Conservation (phyloP, 306 rosid genomes). For the Sesbania bispinosa region DNA sequence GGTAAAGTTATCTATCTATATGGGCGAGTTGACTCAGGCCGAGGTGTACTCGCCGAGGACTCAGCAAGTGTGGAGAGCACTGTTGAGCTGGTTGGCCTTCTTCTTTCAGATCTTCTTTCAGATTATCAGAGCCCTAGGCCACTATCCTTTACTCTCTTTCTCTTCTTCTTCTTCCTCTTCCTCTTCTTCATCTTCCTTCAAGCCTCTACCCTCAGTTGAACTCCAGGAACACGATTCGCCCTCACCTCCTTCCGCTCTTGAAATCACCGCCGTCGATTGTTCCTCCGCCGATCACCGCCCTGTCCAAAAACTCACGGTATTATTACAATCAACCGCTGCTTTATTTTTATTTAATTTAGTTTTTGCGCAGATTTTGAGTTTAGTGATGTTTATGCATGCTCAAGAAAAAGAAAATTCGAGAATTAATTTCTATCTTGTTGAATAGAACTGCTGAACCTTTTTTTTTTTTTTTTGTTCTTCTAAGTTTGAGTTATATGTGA, state of each 20-base stretch:
- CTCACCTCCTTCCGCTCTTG: constrained; percentile 31
- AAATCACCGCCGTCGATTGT: constrained; percentile 42
- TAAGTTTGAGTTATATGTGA: not conserved
- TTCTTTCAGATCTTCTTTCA: constrained; percentile 88
- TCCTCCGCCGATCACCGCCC: constrained; percentile 28
- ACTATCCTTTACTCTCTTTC: constrained; percentile 77
- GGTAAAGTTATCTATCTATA: too few relatives aligned
- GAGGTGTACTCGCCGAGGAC: constrained; percentile 69
- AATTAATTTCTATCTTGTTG: not conserved
- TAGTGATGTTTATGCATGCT: not conserved
- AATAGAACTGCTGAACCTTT: not conserved
- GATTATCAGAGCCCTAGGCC: constrained; percentile 75
- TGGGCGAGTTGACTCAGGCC: constrained; percentile 94
- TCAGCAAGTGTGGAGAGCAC: constrained; percentile 72
- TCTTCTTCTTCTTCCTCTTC: constrained; percentile 51
- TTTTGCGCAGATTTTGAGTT: not conserved
- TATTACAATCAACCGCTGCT: not conserved
- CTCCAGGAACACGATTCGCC: constrained; percentile 49
- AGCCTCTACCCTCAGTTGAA: constrained; percentile 75
- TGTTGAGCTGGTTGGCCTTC: constrained; percentile 76
- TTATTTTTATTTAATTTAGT: not conserved
- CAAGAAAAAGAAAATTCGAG: not conserved
- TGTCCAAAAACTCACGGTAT: constrained; percentile 65
- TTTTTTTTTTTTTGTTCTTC: not conserved
- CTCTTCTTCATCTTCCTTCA: constrained; percentile 48